Evolutionary conservation across 2,329 filamentous ascomycete species (phyloP), one percentile per base, ranked within the genome.

Genomic region (Akanthomyces muscarius): DNA sequence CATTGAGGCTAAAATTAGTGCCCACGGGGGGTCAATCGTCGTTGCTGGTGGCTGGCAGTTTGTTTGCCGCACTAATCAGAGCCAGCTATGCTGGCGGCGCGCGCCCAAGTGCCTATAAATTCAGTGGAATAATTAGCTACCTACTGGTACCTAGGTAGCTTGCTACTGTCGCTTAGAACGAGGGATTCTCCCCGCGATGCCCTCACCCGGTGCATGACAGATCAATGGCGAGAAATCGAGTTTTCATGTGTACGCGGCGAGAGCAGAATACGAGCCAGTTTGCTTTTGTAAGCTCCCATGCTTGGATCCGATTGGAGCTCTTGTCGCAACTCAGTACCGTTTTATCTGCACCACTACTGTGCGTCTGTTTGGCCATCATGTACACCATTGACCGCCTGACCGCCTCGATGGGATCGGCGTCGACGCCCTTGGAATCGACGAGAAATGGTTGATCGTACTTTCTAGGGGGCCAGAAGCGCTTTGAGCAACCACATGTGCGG

Each of bases 31-130:
- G 14, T 36, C 13, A 45, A 45, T 52, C 47, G n/a, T 42, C 23
- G 25, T 38, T 23, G 45, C 56, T 38, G 44, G 30, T 50, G 44
- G 56, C 33, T 51, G 52, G 6, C 21, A 14, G 16, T 36, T 36
- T 36, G 25, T 38, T 47, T 57, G 44, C 55, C 55, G 55, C 55
- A 57, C 55, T 23, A 57, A 57, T 57, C 55, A 57, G 36, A 38
- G 42, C 42, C 5, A 8, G 36, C 33, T n/a, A 5, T 54, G 3
- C 38, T 14, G 47, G 11, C 47, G 23, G 45, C 47, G 50, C 33
- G 45, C 47, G 50, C 33, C 8, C 2, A 36, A 36, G 33, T 36
- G 7, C 33, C 33, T 36, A 6, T 6, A 6, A 30, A 30, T 30
- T 30, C 28, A 30, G 28, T 30, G 28, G 28, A 30, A 6, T 30